Percentiles rank a stretch among this genome's conserved stretches.
Evolutionary conservation across 139 green algal species (phyloP).

Genomic region (Klebsormidium nitens): DNA sequence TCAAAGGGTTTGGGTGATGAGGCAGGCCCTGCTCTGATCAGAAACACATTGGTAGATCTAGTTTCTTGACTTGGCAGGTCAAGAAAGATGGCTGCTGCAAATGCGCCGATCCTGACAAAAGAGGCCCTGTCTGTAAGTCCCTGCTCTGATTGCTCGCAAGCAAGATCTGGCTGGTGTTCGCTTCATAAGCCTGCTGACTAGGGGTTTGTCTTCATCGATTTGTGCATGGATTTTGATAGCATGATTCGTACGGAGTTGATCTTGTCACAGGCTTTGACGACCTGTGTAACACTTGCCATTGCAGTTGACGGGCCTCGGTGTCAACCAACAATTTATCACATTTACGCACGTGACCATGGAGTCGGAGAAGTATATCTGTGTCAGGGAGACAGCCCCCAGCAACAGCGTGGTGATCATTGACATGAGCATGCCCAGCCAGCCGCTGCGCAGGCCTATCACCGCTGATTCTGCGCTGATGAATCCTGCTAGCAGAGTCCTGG

Average conservation of each 20-base stretch:
- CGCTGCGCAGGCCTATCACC: constrained; percentile 86
- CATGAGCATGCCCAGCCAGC: constrained; percentile 63
- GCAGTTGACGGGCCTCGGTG: constrained; percentile 83
- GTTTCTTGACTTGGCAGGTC: too few species aligned
- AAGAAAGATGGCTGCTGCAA: constrained; percentile 41
- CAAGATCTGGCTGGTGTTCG: background rate
- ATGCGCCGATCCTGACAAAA: constrained; percentile 43
- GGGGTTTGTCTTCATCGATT: background rate
- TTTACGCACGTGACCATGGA: constrained; percentile 98
- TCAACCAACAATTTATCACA: constrained; percentile 85
- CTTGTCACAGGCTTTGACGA: background rate
- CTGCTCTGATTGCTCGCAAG: background rate
- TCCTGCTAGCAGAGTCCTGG: constrained; percentile 86
- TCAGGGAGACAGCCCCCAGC: constrained; percentile 75
- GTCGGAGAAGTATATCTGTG: constrained; percentile 93
- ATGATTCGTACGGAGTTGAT: background rate
- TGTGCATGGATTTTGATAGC: background rate
- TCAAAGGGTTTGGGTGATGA: too few species aligned
- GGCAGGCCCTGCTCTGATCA: too few species aligned
- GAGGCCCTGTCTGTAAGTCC: constrained; percentile 36
- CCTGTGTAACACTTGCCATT: background rate
- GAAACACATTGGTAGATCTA: too few species aligned
- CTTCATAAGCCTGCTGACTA: background rate
- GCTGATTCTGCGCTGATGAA: constrained; percentile 96
- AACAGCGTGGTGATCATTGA: constrained; percentile 89